Evolutionary conservation across 805 yeast species (phyloP).

Genomic region (Pichia exigua): DNA sequence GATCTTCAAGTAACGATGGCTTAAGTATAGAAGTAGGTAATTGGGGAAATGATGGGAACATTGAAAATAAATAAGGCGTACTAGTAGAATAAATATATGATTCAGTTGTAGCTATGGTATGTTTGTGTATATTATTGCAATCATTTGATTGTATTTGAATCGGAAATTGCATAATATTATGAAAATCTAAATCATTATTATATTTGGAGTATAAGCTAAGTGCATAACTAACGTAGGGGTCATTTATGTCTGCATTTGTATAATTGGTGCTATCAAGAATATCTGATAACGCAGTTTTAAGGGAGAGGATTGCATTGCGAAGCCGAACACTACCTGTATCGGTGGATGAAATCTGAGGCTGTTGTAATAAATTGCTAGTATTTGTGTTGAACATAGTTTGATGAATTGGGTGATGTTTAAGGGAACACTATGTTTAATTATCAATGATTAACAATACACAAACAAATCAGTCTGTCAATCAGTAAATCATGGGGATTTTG

Average conservation of each 20-base stretch:
- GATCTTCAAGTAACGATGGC: background rate
- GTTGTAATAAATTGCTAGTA: background rate
- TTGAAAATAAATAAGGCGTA: background rate
- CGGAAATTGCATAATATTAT: background rate
- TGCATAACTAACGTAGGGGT: constrained; percentile 4
- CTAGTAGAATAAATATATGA: background rate
- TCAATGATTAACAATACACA: no score
- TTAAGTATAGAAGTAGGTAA: background rate
- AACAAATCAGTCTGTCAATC: no score
- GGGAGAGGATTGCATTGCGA: background rate
- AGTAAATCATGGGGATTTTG: background rate
- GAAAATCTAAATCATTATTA: constrained; percentile 5
- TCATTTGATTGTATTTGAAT: background rate
- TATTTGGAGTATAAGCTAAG: constrained; percentile 3
- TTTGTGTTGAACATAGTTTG: background rate
- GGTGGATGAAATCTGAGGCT: background rate
- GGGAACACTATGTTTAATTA: no score
- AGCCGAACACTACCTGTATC: background rate
- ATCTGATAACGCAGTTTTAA: constrained; percentile 1
- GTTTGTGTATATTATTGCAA: background rate
- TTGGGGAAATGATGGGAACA: constrained; percentile 4
- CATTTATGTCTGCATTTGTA: constrained; percentile 1
- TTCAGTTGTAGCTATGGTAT: background rate
- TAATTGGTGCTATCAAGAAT: constrained; percentile 1
- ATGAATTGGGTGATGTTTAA: no score